phyloP scores from a whole-genome alignment of 2,329 filamentous ascomycete genomes.

The Xylariaceae sp. region DNA sequence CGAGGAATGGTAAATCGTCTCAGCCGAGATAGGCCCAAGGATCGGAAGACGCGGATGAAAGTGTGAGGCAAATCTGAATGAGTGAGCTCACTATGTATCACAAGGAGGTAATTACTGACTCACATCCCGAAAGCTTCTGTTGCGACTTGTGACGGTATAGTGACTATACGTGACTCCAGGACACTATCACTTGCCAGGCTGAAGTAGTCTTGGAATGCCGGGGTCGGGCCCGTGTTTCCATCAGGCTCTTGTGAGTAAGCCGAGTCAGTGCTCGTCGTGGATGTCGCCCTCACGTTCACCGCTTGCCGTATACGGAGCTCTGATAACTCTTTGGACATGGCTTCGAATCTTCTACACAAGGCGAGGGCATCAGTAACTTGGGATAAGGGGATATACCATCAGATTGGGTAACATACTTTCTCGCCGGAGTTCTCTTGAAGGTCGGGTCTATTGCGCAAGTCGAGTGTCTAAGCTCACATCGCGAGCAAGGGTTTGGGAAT shows the following conservation, averaged over 20 bases:
- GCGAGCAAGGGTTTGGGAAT: conserved; percentile 27
- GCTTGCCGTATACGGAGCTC: conserved; percentile 24
- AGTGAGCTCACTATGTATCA: background rate
- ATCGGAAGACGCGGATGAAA: conserved; percentile 25
- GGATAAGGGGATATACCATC: background rate
- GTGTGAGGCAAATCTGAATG: conserved; percentile 18
- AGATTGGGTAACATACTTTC: conserved; percentile 21
- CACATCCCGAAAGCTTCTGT: conserved; percentile 21
- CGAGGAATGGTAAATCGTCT: conserved; percentile 19
- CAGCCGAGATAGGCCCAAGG: conserved; percentile 21
- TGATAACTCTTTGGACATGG: conserved; percentile 28
- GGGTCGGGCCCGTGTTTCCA: conserved; percentile 7
- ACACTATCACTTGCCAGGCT: conserved; percentile 17
- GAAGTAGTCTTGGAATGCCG: conserved; percentile 17
- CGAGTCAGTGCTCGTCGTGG: conserved; percentile 19
- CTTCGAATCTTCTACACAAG: conserved; percentile 23
- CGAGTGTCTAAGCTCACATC: conserved; percentile 24
- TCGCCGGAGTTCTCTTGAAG: conserved; percentile 26
- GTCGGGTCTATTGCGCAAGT: conserved; percentile 27
- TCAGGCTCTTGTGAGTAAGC: conserved; percentile 16
- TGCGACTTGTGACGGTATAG: conserved; percentile 13
- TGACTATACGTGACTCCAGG: conserved; percentile 13
- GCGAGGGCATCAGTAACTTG: background rate
- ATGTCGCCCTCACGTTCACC: conserved; percentile 10
- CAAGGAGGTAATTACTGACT: conserved; percentile 9